phyloP scores from a whole-genome alignment of 768 basidiomycete genomes.

The Gautieria morchelliformis region DNA sequence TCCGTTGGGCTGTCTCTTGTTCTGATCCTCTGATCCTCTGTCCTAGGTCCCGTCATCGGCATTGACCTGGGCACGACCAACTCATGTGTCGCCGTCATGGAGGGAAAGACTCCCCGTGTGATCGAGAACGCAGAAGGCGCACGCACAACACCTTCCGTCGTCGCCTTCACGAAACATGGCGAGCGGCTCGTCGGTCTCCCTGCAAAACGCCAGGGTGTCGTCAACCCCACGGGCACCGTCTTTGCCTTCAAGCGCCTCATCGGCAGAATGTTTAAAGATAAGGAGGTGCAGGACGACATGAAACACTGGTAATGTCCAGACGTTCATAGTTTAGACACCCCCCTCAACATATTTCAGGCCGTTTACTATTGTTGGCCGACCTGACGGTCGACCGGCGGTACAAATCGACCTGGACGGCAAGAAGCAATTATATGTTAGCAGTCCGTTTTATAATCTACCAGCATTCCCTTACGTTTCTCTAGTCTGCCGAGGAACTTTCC shows the following conservation, averaged over 20 bases:
- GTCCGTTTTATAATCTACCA: background rate
- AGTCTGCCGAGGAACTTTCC: conserved; percentile 82
- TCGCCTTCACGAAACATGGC: conserved; percentile 97
- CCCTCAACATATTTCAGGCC: conserved; percentile 41
- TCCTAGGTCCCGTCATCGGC: conserved; percentile 77
- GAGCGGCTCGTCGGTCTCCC: conserved; percentile 95
- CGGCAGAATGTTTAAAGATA: conserved; percentile 86
- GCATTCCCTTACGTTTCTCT: conserved; percentile 11
- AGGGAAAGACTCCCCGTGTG: conserved; percentile 88
- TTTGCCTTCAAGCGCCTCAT: conserved; percentile 93
- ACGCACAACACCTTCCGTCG: conserved; percentile 95
- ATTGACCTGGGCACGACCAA: conserved; percentile 95
- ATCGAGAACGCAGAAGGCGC: conserved; percentile 98
- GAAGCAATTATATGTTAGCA: conserved; percentile 65
- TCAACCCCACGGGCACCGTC: conserved; percentile 90
- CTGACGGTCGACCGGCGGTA: conserved; percentile 70
- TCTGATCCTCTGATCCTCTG: conserved; percentile 19
- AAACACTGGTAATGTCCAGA: conserved; percentile 56
- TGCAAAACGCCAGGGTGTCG: conserved; percentile 94
- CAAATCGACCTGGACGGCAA: conserved; percentile 83
- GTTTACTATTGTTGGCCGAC: conserved; percentile 63
- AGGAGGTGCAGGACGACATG: conserved; percentile 88
- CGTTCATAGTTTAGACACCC: background rate
- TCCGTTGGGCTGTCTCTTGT: conserved; percentile 1
- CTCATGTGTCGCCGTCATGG: conserved; percentile 91